Evolutionary conservation across 2,329 filamentous ascomycete genomes (phyloP), one percentile per base, ranked within the genome.

Genomic region (Myriosclerotinia scirpicola): DNA sequence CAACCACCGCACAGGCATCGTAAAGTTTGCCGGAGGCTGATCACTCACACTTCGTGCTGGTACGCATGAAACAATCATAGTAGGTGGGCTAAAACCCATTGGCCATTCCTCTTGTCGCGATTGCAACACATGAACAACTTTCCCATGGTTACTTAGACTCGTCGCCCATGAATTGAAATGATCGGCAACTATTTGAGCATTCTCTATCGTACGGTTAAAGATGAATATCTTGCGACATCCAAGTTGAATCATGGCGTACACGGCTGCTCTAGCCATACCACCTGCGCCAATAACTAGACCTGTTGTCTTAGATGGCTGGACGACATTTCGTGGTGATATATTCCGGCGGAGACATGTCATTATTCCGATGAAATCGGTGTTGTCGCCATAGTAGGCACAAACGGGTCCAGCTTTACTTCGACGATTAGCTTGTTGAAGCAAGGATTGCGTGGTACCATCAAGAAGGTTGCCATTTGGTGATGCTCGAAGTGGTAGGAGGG

Each of bases 291-390:
- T 83, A 30, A 90, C 82, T 17, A 90, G 79, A 0, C 83, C 87
- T 1, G 75, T 76, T 6, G 75, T 76, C 60, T 75, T 76, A 2
- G 75, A 76, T 26, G 84, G 80, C 3, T 85, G 81, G 0, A 89
- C 83, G 1, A 85, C 86, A 69, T 90, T 90, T 4, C 89, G 88
- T 0, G 90, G 90, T 0, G 90, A 92, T 2, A 93, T 80, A 2
- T 90, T 90, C 42, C 89, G 83, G 7, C 87, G 84, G 53, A 93
- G 85, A 73, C 89, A 92, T 3, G 88, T 89, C 64, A 88, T 81
- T 53, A 93, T 90, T 6, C 90, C 90, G 44, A 92, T 89, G 88
- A 90, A 93, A 75, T 93, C 90, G 0, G 90, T 93, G 68, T 93
- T 93, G 67, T 93, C 90, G 1, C 90, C 91, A 69, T 92, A 91